These are phyloP conservation scores for Cystobasidiaceae sp. DNA, from an alignment of 1,284 basidiomycete species.

Conservation along the genomic window DNA sequence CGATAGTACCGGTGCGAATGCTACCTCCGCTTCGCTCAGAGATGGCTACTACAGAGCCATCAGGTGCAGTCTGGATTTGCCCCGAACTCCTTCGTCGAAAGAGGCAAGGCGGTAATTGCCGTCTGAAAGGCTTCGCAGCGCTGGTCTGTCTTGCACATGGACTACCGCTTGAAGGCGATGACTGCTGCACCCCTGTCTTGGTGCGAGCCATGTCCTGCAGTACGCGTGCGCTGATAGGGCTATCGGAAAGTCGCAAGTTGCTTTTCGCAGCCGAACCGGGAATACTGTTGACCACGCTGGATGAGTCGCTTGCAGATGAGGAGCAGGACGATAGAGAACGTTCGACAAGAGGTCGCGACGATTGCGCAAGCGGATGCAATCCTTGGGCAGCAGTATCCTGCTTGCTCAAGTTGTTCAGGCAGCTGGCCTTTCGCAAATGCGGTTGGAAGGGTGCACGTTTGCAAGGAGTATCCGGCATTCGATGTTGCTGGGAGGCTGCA, in stretches of 20 bases:
- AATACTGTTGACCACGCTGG: conserved; percentile 28
- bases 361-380: conserved; percentile 18
- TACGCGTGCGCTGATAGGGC: no score
- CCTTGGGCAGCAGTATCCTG: neutral
- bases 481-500: neutral
- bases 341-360: neutral
- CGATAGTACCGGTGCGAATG: conserved; percentile 10
- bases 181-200: neutral
- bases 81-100: conserved; percentile 40
- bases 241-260: neutral
- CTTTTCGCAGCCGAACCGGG: conserved; percentile 19
- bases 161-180: conserved; percentile 1
- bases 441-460: conserved; percentile 35
- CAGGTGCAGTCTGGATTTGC: conserved; percentile 33
- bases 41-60: conserved; percentile 31
- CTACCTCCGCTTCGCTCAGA: conserved; percentile 33
- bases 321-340: conserved; percentile 17
- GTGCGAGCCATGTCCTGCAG: no score
- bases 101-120: conserved; percentile 15
- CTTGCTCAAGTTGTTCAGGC: neutral
- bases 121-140: neutral
- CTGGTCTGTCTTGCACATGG: conserved; percentile 1
- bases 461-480: conserved; percentile 49
- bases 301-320: conserved; percentile 20
- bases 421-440: neutral